A percentile compares a stretch with the other conserved stretches of the same genome.
Evolutionary conservation across 1,284 basidiomycete genomes (phyloP).

Genomic region (Moniliophthora roreri): DNA sequence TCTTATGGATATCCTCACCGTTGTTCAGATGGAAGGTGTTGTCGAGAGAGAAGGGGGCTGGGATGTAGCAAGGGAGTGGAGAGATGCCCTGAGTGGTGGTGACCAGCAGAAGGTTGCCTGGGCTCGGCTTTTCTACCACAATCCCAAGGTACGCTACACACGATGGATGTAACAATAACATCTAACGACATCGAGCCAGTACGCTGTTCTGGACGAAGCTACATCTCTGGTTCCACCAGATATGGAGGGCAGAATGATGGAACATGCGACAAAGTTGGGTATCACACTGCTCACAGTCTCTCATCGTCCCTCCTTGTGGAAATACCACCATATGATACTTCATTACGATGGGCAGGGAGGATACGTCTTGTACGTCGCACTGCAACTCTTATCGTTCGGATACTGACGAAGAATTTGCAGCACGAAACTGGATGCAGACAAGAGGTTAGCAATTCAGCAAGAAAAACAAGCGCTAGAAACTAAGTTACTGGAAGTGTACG

Average conservation of each 20-base stretch:
- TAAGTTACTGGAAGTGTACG: conserved; percentile 80
- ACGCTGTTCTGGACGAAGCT: conserved; percentile 96
- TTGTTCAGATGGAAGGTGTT: conserved; percentile 86
- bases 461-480: conserved; percentile 87
- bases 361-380: conserved; percentile 74
- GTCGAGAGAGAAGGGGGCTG: conserved; percentile 97
- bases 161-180: no score
- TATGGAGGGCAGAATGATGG: conserved; percentile 95
- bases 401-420: conserved; percentile 35
- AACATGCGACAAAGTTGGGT: conserved; percentile 83
- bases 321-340: conserved; percentile 90
- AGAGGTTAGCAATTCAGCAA: conserved; percentile 88
- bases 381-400: conserved; percentile 1
- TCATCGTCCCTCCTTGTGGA: conserved; percentile 92
- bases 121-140: conserved; percentile 95
- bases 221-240: conserved; percentile 93
- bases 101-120: conserved; percentile 94
- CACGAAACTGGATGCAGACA: conserved; percentile 90
- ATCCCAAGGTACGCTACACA: conserved; percentile 70
- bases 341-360: conserved; percentile 86
- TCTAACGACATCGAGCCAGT: no score
- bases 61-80: conserved; percentile 89
- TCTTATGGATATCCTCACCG: conserved; percentile 69
- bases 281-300: conserved; percentile 92
- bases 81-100: conserved; percentile 87